Evolutionary conservation across 148 eudicot species (phyloP).

Genomic region (Agrostemma githago): DNA sequence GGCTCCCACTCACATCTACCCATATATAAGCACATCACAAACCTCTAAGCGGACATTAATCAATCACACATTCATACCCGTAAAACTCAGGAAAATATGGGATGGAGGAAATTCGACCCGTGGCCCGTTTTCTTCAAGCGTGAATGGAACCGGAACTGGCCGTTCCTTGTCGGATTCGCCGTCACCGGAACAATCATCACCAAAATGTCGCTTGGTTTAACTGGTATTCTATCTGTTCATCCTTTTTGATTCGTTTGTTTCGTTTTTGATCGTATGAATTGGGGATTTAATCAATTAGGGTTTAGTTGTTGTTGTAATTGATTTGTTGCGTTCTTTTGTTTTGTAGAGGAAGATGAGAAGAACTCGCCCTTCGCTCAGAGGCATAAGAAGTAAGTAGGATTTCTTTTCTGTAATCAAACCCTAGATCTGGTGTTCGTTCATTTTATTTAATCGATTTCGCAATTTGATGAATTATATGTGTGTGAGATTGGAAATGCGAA

Average conservation of each 20-base stretch:
- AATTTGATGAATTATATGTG: no score
- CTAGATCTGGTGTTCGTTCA: slow-evolving; percentile 11
- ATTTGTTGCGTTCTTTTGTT: background rate
- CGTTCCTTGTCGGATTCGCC: slow-evolving; percentile 11
- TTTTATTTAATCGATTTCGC: background rate
- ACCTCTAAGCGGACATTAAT: no score
- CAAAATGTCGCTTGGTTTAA: background rate
- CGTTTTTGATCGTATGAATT: background rate
- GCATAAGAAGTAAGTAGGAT: slow-evolving; percentile 43
- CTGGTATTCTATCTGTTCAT: slow-evolving; percentile 16
- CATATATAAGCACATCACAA: no score
- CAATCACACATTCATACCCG: no score
- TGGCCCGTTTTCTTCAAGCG: slow-evolving; percentile 69
- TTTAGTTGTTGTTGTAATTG: background rate
- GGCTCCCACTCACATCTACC: no score
- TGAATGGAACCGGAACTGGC: slow-evolving; percentile 65
- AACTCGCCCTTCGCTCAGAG: slow-evolving; percentile 73
- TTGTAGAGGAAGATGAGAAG: slow-evolving; percentile 78
- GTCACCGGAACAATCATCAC: background rate
- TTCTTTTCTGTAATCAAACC: slow-evolving; percentile 12
- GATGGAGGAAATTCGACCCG: slow-evolving; percentile 63
- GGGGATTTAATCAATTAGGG: background rate
- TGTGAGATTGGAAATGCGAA: no score
- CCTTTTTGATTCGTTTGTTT: background rate
- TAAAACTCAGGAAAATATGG: slow-evolving; percentile 11